Evolutionary conservation across 306 rosid genomes (phyloP).

Genomic region (Oemleria cerasiformis): DNA sequence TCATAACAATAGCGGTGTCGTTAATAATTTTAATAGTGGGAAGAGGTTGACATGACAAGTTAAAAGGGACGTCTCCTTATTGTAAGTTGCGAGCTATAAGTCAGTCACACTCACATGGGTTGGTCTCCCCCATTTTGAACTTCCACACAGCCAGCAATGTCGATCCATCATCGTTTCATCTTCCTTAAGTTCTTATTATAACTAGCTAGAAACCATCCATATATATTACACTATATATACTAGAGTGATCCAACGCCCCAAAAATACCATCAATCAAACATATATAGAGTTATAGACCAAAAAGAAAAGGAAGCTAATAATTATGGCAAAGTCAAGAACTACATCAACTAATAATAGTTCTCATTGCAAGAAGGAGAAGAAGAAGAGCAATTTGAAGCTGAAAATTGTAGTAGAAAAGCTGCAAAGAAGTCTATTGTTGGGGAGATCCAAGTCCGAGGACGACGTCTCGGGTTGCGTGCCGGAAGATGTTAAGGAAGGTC

Average conservation of each 20-base stretch:
- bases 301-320: too few species aligned
- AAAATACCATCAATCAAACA: background rate
- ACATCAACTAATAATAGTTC: slow-evolving; percentile 16
- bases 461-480: slow-evolving; percentile 39
- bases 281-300: background rate
- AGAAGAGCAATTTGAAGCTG: slow-evolving; percentile 47
- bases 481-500: slow-evolving; percentile 80
- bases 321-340: slow-evolving; percentile 44
- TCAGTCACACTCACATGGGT: slow-evolving; percentile 49
- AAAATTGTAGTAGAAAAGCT: slow-evolving; percentile 58
- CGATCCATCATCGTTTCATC: too few species aligned
- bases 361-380: slow-evolving; percentile 23
- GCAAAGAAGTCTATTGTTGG: slow-evolving; percentile 45
- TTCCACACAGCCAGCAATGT: background rate
- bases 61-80: background rate
- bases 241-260: background rate
- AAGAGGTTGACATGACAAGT: background rate
- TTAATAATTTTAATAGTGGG: background rate
- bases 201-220: too few species aligned
- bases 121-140: slow-evolving; percentile 40
- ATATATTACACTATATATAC: slow-evolving; percentile 30
- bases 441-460: slow-evolving; percentile 23
- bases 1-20: too few species aligned
- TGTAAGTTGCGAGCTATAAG: slow-evolving; percentile 26
- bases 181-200: too few species aligned